Conservation (phyloP, 2,329 filamentous ascomycete genomes). For the Camillea tinctor region DNA sequence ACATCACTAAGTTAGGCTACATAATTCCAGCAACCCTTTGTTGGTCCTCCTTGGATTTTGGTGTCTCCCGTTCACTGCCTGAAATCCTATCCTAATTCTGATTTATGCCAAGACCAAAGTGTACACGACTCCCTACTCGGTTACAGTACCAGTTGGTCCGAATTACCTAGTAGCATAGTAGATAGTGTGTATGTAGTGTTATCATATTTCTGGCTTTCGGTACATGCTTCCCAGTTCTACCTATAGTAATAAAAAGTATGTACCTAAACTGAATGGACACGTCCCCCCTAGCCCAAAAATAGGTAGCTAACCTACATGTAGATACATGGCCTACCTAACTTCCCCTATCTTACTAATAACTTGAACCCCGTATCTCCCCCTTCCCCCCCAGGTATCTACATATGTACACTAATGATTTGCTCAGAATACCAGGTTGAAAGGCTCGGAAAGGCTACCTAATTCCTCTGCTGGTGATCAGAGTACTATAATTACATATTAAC, state of each 20-base stretch:
- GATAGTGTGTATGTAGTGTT: too few relatives aligned
- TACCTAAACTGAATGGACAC: neutral
- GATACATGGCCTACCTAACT: neutral
- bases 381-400: neutral
- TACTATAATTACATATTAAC: neutral
- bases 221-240: neutral
- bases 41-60: too few relatives aligned
- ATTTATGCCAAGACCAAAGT: neutral
- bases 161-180: neutral
- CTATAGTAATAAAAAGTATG: neutral
- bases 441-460: neutral
- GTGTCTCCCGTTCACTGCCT: neutral
- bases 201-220: too few relatives aligned
- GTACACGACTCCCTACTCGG: neutral
- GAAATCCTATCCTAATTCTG: neutral
- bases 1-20: neutral
- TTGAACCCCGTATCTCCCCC: neutral
- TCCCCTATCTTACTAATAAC: neutral
- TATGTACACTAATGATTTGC: neutral
- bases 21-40: neutral
- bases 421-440: neutral
- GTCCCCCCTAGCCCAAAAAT: too few relatives aligned
- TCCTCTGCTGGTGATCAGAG: neutral
- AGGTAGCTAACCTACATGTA: too few relatives aligned
- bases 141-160: neutral